Evolutionary conservation across 345 rosid genomes (phyloP), one percentile per base, ranked within the genome.

Genomic region (Aquilaria yunnanensis): DNA sequence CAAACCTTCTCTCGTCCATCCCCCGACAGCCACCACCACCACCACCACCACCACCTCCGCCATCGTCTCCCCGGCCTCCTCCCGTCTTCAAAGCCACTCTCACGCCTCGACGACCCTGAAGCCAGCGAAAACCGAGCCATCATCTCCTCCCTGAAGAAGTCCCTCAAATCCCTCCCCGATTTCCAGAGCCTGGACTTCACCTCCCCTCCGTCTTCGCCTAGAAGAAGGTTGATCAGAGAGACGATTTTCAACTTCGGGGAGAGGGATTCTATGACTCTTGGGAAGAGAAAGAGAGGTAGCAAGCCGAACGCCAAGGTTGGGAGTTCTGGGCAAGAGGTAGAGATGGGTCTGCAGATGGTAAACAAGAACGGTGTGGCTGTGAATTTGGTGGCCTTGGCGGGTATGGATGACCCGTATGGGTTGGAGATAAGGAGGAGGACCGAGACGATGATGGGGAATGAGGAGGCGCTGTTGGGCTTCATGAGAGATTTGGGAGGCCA

Each of bases 251-350:
- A 50, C 59, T 66, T 66, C n/a, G 62, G 57, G 55, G 57, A 56
- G 51, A 58, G 51, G 32, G 69, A 66, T 30, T 32, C 69, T 6
- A 14, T 51, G 57, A 57, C 56, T 29, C 69, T 66, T 13, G 69
- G 80, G 71, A 85, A 85, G 76, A 77, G 91, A 62, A 88, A 88
- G 77, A 67, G 96, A 47, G 89, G 84, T 32, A 77, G 84, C 63
- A 72, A 81, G 67, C 79, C 86, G 34, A 79, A 70, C 53, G 64
- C 50, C 52, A 72, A 74, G 54, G 56, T 60, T 48, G 64, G 56
- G 60, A 54, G 33, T 37, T 66, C 63, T 13, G 71, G 29, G 57
- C 80, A 68, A 23, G 73, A 61, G 56, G 33, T 56, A 59, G 83
- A 71, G 58, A 64, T 16, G 33, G 67, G 65, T 54, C 54, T 81